Percentiles rank a stretch among this genome's conserved stretches.
These are phyloP conservation scores for Coffea humblotiana DNA, from an alignment of 305 asterid species.

Conservation along the genomic window DNA sequence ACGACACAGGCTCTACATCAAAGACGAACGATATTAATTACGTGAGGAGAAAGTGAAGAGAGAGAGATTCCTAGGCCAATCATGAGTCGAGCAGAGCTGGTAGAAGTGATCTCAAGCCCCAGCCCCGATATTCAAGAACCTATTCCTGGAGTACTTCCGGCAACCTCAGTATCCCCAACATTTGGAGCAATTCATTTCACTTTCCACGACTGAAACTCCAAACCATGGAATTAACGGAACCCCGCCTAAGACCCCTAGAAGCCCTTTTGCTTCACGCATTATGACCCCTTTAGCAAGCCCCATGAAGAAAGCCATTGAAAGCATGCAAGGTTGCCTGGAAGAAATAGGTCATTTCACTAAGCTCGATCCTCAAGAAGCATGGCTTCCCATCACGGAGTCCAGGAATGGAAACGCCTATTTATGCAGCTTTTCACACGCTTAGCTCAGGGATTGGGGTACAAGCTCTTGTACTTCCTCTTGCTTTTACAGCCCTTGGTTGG, in stretches of 20 bases:
- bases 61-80: neutral
- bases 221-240: neutral
- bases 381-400: conserved; percentile 95
- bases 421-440: conserved; percentile 88
- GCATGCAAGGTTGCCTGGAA: conserved; percentile 60
- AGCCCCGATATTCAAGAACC: conserved; percentile 31
- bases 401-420: conserved; percentile 74
- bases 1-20: neutral
- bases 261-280: conserved; percentile 56
- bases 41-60: neutral
- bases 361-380: conserved; percentile 75
- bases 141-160: neutral
- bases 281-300: conserved; percentile 81
- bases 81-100: conserved; percentile 25
- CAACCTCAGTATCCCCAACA: conserved; percentile 15
- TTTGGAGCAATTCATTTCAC: too few species aligned
- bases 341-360: conserved; percentile 74
- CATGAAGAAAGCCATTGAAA: conserved; percentile 54
- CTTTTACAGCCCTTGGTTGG: conserved; percentile 83
- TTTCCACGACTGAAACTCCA: conserved; percentile 10
- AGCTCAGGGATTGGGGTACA: conserved; percentile 87
- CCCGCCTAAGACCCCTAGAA: conserved; percentile 40
- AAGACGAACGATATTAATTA: neutral
- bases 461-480: conserved; percentile 79
- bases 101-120: conserved; percentile 44